Conservation (phyloP, 177 flowering plant species). For the Vitis hybrid region DNA sequence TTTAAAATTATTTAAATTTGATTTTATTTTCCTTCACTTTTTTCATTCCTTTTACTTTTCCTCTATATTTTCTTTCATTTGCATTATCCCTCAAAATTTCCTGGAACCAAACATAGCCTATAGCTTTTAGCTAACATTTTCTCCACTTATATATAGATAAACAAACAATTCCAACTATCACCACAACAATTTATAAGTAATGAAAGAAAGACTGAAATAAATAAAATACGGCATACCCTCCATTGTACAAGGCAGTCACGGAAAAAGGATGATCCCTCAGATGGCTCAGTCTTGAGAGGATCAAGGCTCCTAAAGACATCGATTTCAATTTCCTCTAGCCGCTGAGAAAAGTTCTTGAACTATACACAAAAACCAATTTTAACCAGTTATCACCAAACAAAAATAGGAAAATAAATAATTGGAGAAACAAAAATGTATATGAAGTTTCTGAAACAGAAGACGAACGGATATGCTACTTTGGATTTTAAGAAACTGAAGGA, state of each 20-base stretch:
- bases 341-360: conserved; percentile 72
- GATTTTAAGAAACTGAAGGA: no score
- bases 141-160: no score
- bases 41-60: no score
- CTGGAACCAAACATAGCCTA: no score
- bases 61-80: no score
- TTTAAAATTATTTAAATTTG: no score
- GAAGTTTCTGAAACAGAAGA: no score
- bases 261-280: conserved; percentile 71
- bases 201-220: neutral
- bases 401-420: neutral
- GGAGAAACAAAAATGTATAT: neutral
- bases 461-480: no score
- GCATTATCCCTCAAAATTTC: no score
- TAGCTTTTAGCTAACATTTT: no score
- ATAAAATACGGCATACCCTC: conserved; percentile 51
- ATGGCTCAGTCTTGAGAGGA: conserved; percentile 60
- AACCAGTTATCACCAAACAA: neutral
- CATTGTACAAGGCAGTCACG: conserved; percentile 71
- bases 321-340: conserved; percentile 66
- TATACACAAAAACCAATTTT: conserved; percentile 20
- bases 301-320: conserved; percentile 70
- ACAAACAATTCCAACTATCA: no score
- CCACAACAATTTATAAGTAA: neutral
- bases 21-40: no score